Conservation (phyloP, 2,329 filamentous ascomycete species). For the Plectosphaerella sp. region DNA sequence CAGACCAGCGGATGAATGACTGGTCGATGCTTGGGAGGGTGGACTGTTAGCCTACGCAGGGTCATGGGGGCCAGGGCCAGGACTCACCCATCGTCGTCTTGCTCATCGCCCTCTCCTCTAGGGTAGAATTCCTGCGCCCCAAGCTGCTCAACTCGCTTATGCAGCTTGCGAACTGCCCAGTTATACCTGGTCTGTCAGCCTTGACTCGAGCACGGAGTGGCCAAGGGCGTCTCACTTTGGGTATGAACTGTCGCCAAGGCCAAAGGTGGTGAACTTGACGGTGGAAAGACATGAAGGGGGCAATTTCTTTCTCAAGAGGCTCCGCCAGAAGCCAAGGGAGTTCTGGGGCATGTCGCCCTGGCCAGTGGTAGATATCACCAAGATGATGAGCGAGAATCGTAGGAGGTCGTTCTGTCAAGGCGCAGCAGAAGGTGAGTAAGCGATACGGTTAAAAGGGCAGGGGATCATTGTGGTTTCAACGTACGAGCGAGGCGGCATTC, state of each 20-base stretch:
- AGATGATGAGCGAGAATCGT: constrained; percentile 59
- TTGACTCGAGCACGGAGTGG: background rate
- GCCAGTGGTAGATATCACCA: constrained; percentile 87
- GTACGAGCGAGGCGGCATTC: constrained; percentile 70
- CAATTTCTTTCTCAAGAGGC: constrained; percentile 73
- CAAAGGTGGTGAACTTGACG: constrained; percentile 79
- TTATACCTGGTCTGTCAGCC: constrained; percentile 62
- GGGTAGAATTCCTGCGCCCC: constrained; percentile 74
- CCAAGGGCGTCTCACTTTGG: constrained; percentile 58
- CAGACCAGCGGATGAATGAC: constrained; percentile 73
- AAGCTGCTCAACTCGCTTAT: constrained; percentile 78
- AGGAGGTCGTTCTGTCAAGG: constrained; percentile 27
- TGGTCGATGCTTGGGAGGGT: constrained; percentile 66
- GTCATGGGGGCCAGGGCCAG: background rate
- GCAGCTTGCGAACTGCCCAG: constrained; percentile 84
- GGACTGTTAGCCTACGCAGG: background rate
- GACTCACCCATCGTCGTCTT: constrained; percentile 84
- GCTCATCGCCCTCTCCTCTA: constrained; percentile 85
- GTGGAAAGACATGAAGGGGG: constrained; percentile 63
- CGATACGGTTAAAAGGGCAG: background rate
- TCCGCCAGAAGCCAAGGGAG: constrained; percentile 77
- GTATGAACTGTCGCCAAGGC: constrained; percentile 92
- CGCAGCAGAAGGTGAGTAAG: background rate
- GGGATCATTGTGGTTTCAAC: constrained; percentile 22
- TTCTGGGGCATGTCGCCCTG: constrained; percentile 92